phyloP scores from a whole-genome alignment of 345 rosid species.

The Camelina hispida region DNA sequence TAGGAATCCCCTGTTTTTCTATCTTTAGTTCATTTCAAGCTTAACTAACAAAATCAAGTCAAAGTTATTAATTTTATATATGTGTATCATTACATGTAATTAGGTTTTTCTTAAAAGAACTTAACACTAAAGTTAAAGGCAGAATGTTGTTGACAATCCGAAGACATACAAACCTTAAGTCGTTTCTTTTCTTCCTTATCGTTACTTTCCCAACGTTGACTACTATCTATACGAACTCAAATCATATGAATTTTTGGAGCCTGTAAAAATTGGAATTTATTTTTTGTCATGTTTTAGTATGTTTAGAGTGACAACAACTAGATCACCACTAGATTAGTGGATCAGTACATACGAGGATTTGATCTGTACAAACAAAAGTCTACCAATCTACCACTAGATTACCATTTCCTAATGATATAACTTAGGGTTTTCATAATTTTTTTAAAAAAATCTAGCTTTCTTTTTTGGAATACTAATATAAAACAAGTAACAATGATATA shows the following conservation, averaged over 20 bases:
- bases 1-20: too few species aligned
- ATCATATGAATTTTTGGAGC: not conserved
- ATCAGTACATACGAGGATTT: not conserved
- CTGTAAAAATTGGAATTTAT: not conserved
- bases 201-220: conserved; percentile 27
- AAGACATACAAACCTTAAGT: conserved; percentile 18
- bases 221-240: conserved; percentile 10
- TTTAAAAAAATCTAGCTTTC: not conserved
- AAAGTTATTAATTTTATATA: not conserved
- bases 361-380: not conserved
- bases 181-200: conserved; percentile 20
- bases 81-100: not conserved
- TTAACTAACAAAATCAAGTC: too few species aligned
- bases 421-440: not conserved
- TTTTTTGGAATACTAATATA: not conserved
- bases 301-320: not conserved
- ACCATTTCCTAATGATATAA: not conserved
- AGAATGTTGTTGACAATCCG: conserved; percentile 24
- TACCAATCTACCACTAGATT: not conserved
- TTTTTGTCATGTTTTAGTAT: not conserved
- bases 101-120: not conserved
- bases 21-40: too few species aligned
- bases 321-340: too few species aligned
- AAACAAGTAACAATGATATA: not conserved
- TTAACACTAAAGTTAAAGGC: conserved; percentile 17